A percentile compares a stretch with the other conserved stretches of the same genome.
These are phyloP conservation scores for Penicillium subrubescens DNA, from an alignment of 495 filamentous ascomycete species.

Conservation along the genomic window DNA sequence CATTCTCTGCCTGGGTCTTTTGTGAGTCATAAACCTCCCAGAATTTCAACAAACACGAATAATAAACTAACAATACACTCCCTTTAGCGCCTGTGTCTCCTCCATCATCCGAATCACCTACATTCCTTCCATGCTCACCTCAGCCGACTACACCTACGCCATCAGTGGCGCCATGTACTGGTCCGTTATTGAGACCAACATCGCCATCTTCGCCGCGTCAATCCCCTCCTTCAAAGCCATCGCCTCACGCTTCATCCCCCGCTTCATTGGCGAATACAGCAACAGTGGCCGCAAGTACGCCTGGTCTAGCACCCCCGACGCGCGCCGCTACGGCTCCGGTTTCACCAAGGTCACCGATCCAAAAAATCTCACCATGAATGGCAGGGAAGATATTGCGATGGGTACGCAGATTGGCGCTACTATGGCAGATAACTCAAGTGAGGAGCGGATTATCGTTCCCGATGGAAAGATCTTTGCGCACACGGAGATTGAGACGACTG, in stretches of 20 bases:
- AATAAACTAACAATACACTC: background rate
- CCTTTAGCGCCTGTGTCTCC: constrained; percentile 40
- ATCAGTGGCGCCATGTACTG: constrained; percentile 48
- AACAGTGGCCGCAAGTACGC: constrained; percentile 33
- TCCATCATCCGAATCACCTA: constrained; percentile 48
- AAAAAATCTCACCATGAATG: constrained; percentile 21
- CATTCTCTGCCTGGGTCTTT: constrained; percentile 45
- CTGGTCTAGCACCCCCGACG: constrained; percentile 27
- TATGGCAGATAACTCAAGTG: constrained; percentile 24
- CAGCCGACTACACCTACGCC: constrained; percentile 39
- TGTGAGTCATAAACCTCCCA: constrained; percentile 32
- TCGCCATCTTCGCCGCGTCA: constrained; percentile 44
- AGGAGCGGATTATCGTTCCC: constrained; percentile 41
- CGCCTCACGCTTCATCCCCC: constrained; percentile 42
- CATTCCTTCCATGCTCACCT: constrained; percentile 41
- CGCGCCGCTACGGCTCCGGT: constrained; percentile 29
- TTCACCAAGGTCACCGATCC: constrained; percentile 36
- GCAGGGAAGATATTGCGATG: constrained; percentile 18
- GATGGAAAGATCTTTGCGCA: constrained; percentile 41
- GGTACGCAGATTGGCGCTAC: constrained; percentile 32
- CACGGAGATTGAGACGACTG: constrained; percentile 42
- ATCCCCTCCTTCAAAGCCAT: constrained; percentile 49
- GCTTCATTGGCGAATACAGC: constrained; percentile 44
- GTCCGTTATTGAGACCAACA: constrained; percentile 48
- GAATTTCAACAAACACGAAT: background rate